These are phyloP conservation scores for Pelargonium fulgidum DNA, from an alignment of 441 rosid genomes.

Conservation along the genomic window DNA sequence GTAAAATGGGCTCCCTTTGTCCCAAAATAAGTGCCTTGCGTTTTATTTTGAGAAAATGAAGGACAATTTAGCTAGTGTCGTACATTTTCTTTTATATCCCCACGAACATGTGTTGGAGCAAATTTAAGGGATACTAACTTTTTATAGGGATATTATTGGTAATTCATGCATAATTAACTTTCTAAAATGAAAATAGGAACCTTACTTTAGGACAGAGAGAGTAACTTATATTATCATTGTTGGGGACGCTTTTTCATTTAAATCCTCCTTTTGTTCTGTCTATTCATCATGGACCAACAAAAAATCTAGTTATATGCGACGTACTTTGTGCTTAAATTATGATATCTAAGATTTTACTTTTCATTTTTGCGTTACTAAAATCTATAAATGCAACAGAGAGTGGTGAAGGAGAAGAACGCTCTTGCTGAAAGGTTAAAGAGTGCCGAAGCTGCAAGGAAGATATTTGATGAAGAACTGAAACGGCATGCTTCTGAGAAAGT, in stretches of 20 bases:
- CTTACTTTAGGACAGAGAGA: neutral
- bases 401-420: conserved; percentile 83
- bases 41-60: no score
- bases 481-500: conserved; percentile 79
- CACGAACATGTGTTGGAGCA: no score
- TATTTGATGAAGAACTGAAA: conserved; percentile 88
- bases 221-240: no score
- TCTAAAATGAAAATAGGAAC: no score
- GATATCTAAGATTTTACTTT: neutral
- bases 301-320: neutral
- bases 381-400: conserved; percentile 58
- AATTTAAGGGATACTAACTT: no score
- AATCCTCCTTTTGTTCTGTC: neutral
- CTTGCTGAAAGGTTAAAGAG: conserved; percentile 83
- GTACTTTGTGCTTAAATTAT: neutral
- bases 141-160: no score
- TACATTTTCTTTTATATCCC: no score
- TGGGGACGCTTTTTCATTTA: neutral
- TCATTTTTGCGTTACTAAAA: neutral
- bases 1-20: no score
- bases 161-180: no score
- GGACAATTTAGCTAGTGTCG: no score
- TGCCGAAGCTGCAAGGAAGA: conserved; percentile 84
- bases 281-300: neutral
- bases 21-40: no score